Evolutionary conservation across 2,329 filamentous ascomycete genomes (phyloP).

Genomic region (Pseudogymnoascus sp.): DNA sequence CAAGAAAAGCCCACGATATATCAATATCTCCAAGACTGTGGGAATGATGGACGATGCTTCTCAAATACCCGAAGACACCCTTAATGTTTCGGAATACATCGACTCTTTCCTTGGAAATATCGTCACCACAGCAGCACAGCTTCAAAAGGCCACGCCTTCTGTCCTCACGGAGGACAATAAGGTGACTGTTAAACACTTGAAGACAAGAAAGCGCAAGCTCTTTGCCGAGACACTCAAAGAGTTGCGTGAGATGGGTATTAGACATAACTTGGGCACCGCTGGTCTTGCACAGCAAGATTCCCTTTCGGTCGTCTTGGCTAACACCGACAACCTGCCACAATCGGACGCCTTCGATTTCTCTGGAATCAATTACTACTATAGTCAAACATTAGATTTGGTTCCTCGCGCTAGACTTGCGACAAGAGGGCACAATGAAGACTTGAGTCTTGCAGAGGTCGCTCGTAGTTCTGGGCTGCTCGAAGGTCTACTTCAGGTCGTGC

Average conservation of each 20-base stretch:
- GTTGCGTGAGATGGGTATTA: conserved; percentile 81
- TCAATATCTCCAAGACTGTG: conserved; percentile 60
- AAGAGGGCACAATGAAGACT: conserved; percentile 72
- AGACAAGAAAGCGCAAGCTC: conserved; percentile 79
- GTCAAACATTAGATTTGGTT: conserved; percentile 68
- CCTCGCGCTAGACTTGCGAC: conserved; percentile 57
- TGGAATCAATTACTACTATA: conserved; percentile 63
- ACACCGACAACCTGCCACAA: conserved; percentile 34
- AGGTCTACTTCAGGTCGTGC: conserved; percentile 61
- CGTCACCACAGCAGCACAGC: conserved; percentile 57
- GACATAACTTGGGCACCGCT: conserved; percentile 69
- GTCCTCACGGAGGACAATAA: conserved; percentile 84
- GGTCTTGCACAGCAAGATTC: conserved; percentile 66
- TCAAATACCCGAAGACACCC: conserved; percentile 39
- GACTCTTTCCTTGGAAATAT: conserved; percentile 63
- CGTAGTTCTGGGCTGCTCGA: conserved; percentile 82
- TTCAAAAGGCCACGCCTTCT: conserved; percentile 76
- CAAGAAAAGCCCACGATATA: conserved; percentile 54
- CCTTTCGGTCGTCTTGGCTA: conserved; percentile 59
- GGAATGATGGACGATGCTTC: conserved; percentile 65
- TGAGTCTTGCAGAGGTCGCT: conserved; percentile 70
- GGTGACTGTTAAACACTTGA: conserved; percentile 74
- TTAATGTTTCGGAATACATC: conserved; percentile 52
- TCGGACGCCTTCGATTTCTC: conserved; percentile 21
- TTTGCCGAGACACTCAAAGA: conserved; percentile 82